These are phyloP conservation scores for Globisporangium apiculatum DNA, from an alignment of 352 stramenopile genomes.

Conservation along the genomic window DNA sequence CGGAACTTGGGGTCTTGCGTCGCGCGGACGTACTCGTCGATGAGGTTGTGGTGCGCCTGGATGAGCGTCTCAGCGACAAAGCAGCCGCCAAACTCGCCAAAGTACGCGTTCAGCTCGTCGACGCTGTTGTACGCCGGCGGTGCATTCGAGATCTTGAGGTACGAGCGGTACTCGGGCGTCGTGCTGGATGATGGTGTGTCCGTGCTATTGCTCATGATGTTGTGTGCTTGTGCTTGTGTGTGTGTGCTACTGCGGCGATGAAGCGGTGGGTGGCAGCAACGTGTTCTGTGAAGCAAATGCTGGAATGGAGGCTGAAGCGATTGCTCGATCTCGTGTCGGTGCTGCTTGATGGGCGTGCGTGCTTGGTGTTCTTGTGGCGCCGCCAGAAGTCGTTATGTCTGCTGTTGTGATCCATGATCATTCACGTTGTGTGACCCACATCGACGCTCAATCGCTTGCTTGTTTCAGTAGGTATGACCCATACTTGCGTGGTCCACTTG, in stretches of 20 bases:
- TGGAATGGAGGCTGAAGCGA: neutral
- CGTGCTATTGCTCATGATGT: neutral
- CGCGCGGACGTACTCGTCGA: slow-evolving; percentile 90
- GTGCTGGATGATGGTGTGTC: neutral
- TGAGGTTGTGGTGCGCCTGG: slow-evolving; percentile 94
- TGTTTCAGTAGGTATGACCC: slow-evolving; percentile 7
- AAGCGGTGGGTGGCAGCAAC: neutral
- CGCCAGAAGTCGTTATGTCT: neutral
- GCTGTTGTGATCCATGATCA: no score
- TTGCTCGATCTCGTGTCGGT: neutral
- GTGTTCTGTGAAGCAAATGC: neutral
- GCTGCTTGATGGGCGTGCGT: neutral
- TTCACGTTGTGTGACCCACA: no score
- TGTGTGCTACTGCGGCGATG: neutral
- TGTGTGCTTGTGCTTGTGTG: neutral
- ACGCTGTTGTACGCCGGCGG: slow-evolving; percentile 54
- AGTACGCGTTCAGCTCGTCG: slow-evolving; percentile 77
- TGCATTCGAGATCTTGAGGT: slow-evolving; percentile 71
- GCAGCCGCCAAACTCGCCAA: slow-evolving; percentile 93
- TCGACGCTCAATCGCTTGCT: neutral
- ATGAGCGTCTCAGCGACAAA: slow-evolving; percentile 98
- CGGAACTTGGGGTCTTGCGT: slow-evolving; percentile 94
- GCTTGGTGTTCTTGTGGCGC: neutral
- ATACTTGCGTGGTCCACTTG: neutral
- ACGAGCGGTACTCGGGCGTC: slow-evolving; percentile 20